These are phyloP conservation scores for Sugiyamaella novakii DNA, from an alignment of 1,139 yeast genomes.

Conservation along the genomic window DNA sequence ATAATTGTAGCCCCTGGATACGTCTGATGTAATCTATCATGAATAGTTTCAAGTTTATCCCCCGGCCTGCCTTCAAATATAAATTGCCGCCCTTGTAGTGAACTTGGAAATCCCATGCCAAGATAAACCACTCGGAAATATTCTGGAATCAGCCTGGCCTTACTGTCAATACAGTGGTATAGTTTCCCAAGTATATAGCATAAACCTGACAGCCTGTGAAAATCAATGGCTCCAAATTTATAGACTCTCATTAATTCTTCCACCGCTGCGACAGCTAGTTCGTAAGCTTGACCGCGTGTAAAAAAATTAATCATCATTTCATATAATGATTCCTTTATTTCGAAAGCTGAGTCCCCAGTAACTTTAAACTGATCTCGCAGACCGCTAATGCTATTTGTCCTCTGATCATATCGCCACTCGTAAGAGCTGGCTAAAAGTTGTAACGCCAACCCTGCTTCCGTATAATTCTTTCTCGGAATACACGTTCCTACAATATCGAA, in stretches of 20 bases:
- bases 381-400: slow-evolving; percentile 45
- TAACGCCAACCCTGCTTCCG: slow-evolving; percentile 82
- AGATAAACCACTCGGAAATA: slow-evolving; percentile 78
- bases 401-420: slow-evolving; percentile 67
- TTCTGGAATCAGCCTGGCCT: slow-evolving; percentile 71
- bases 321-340: slow-evolving; percentile 73
- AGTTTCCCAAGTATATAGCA: slow-evolving; percentile 69
- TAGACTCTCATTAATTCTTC: slow-evolving; percentile 78
- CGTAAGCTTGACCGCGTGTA: slow-evolving; percentile 70
- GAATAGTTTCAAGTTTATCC: slow-evolving; percentile 84
- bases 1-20: slow-evolving; percentile 85
- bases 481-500: slow-evolving; percentile 73
- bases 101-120: slow-evolving; percentile 82
- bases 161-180: slow-evolving; percentile 66
- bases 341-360: slow-evolving; percentile 79
- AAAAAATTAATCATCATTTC: slow-evolving; percentile 74
- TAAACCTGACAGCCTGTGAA: slow-evolving; percentile 73
- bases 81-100: slow-evolving; percentile 73
- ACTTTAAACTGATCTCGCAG: slow-evolving; percentile 66
- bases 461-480: slow-evolving; percentile 60
- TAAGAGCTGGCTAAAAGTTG: slow-evolving; percentile 78
- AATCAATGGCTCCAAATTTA: slow-evolving; percentile 71
- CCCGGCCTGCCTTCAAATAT: slow-evolving; percentile 86
- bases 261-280: slow-evolving; percentile 74
- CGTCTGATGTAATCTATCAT: slow-evolving; percentile 69